Percentiles rank a stretch among this genome's conserved stretches.
These are phyloP conservation scores for Chrysosporium keratinophilum DNA, from an alignment of 2,329 filamentous ascomycete genomes.

Conservation along the genomic window DNA sequence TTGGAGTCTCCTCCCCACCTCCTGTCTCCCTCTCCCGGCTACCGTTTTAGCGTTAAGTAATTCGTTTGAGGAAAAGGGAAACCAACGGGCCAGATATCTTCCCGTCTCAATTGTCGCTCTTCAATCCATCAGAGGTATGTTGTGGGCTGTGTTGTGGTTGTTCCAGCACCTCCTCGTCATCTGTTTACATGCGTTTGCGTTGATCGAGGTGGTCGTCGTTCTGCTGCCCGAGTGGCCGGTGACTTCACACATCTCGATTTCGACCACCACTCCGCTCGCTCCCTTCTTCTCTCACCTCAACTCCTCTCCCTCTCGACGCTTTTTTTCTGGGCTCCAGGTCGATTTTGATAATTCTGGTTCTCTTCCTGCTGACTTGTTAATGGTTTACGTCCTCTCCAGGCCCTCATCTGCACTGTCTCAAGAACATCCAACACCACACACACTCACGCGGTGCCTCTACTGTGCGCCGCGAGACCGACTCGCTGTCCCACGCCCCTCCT, in stretches of 20 bases:
- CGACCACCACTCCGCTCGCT: not conserved
- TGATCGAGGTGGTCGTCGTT: not conserved
- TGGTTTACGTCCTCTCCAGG: not conserved
- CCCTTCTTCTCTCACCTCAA: not conserved
- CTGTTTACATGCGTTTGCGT: not conserved
- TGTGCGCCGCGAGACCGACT: conserved; percentile 3
- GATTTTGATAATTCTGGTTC: not conserved
- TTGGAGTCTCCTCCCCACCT: conserved; percentile 10
- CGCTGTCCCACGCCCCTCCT: not conserved
- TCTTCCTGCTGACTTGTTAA: not conserved
- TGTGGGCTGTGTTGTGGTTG: not conserved
- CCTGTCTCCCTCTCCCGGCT: conserved; percentile 5
- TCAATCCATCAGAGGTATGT: conserved; percentile 2
- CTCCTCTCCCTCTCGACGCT: not conserved
- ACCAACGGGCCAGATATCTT: not conserved
- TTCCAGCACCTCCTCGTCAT: not conserved
- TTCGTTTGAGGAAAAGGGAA: not conserved
- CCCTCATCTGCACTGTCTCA: not conserved
- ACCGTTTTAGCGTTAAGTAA: not conserved
- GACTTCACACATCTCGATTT: conserved; percentile 9
- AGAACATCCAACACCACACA: not conserved
- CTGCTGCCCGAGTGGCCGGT: conserved; percentile 4
- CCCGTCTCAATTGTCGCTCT: conserved; percentile 2
- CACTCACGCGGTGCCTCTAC: not conserved
- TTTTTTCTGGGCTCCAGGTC: not conserved